Evolutionary conservation across 1,139 yeast genomes (phyloP), one percentile per base, ranked within the genome.

Genomic region (Diutina rugosa): DNA sequence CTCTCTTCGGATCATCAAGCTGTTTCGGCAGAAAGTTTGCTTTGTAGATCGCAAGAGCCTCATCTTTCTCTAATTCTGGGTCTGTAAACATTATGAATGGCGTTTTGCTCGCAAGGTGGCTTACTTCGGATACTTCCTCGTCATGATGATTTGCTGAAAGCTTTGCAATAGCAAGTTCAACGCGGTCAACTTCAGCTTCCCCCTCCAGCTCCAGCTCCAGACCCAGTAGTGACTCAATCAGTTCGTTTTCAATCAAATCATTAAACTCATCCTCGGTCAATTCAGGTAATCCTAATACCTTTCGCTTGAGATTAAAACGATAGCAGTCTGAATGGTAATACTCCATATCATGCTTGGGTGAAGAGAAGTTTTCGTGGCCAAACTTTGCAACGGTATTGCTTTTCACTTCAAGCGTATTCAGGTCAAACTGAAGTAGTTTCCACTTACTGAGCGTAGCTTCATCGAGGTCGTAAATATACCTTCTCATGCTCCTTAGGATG

Each of bases 11-110:
- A 0, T 61, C 52, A 18, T 61, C 56, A 54, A 66, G 62, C 44
- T 72, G 72, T 1, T 64, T 58, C 6, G 71, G 67, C 32, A 73
- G 69, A 62, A 89, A 81, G n/a, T 87, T 62, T 0, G 85, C 72
- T 64, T 90, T 90, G 70, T 85, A 91, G 0, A 84, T 72, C 0
- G 90, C 93, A 61, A 87, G 77, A 2, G 84, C 82, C 57, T 78
- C 76, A 2, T 70, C 72, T 0, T 69, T 61, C 0, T 79, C 74
- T 18, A 85, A 62, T 4, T 74, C 59, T 0, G 70, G 61, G 0
- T 88, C 80, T 57, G 73, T 75, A 66, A 85, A 84, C 51, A 79
- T 69, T 1, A 86, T 71, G 60, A 72, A 78, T 1, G 95, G 88
- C 0, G 90, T 80, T 62, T 80, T 79, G 0, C 90, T 83, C 60